phyloP scores from a whole-genome alignment of 2,329 filamentous ascomycete genomes.

The Penicillium expansum region DNA sequence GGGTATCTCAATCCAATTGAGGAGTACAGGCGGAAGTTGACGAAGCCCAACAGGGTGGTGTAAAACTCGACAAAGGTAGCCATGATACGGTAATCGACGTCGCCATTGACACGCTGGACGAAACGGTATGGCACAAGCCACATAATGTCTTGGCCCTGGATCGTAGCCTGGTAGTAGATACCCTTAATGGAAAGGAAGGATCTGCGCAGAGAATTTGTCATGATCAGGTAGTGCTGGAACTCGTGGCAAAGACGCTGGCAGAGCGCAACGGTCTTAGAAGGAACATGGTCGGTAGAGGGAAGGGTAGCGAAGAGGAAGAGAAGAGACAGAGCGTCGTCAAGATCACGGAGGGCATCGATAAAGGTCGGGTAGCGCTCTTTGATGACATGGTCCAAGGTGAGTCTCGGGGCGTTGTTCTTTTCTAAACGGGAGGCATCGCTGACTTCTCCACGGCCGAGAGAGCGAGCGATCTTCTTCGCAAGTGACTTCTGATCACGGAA shows the following conservation, averaged over 20 bases:
- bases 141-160: conserved; percentile 93
- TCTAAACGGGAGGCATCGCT: conserved; percentile 84
- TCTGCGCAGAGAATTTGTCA: conserved; percentile 85
- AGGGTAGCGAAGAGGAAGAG: conserved; percentile 97
- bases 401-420: conserved; percentile 82
- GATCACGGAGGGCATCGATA: conserved; percentile 84
- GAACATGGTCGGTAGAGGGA: conserved; percentile 82
- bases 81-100: conserved; percentile 99
- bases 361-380: conserved; percentile 98
- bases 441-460: conserved; percentile 86
- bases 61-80: conserved; percentile 99
- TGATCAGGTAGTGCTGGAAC: conserved; percentile 97
- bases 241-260: conserved; percentile 92
- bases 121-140: conserved; percentile 99
- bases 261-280: conserved; percentile 90
- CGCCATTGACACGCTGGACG: conserved; percentile 87
- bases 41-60: conserved; percentile 89
- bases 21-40: conserved; percentile 94
- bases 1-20: conserved; percentile 90
- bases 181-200: conserved; percentile 98
- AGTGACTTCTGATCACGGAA: conserved; percentile 97
- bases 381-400: conserved; percentile 94
- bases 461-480: conserved; percentile 94
- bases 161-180: conserved; percentile 97
- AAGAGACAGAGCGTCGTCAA: conserved; percentile 96